Evolutionary conservation across 495 filamentous ascomycete species (phyloP), one percentile per base, ranked within the genome.

Genomic region (Penicillium macrosclerotiorum): DNA sequence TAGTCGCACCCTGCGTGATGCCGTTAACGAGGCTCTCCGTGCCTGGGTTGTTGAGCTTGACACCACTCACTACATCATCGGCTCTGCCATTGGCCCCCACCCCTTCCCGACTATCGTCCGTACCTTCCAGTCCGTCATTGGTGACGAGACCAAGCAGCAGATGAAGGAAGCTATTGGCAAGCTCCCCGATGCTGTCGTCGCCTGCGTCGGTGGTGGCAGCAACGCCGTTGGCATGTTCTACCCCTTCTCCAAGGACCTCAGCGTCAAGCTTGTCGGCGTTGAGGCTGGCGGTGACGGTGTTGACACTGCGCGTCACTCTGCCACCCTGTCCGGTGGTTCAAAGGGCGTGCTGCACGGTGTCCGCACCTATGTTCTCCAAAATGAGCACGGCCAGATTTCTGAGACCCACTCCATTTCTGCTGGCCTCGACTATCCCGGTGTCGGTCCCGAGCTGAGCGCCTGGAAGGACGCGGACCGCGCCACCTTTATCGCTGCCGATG

Each of bases 321-420:
- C 93, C 0, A 98, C 94, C 0, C 76, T 98, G 17, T 84, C 85
- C 8, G 88, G 86, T 4, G 93, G 93, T 17, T 79, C 79, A 33
- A 95, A 95, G 69, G 93, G 93, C 47, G 93, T 98, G 9, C 72
- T 98, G 6, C 93, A 98, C 65, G 93, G 93, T 40, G 93, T 97
- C 2, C 84, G 90, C 27, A 98, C 93, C 14, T 98, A 98, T 59
- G 82, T 98, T 17, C 78, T 98, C 2, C 93, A 98, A 71, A 81
- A 95, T 67, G 74, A 84, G 52, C 80, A 95, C 63, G 93, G 93
- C 7, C 94, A 98, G 68, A 95, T 98, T 56, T 77, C 75, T 23
- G 90, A 96, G 25, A 97, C 93, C 1, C 93, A 98, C 69, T 96
- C 90, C 11, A 83, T 98, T 52, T 96, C 90, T n/a, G 93, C 93